Evolutionary conservation across 441 rosid species (phyloP).

Genomic region (Iberis amara): DNA sequence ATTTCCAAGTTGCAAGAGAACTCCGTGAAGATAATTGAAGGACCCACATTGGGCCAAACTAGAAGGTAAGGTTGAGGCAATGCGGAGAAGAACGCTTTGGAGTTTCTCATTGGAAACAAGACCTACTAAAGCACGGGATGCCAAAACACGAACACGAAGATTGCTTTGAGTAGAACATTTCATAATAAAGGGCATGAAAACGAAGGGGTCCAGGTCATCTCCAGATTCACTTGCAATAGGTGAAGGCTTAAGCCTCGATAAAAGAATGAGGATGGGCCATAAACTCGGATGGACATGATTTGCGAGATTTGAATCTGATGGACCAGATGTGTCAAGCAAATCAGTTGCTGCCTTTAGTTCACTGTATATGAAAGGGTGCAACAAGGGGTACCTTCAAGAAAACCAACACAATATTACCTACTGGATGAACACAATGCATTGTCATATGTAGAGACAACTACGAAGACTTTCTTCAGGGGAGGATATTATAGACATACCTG

Average conservation of each 20-base stretch:
- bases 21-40: slow-evolving; percentile 76
- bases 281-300: slow-evolving; percentile 90
- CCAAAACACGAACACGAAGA: slow-evolving; percentile 80
- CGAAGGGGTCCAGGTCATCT: slow-evolving; percentile 85
- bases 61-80: slow-evolving; percentile 68
- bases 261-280: slow-evolving; percentile 88
- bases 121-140: slow-evolving; percentile 90
- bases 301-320: slow-evolving; percentile 53
- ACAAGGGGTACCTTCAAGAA: slow-evolving; percentile 65
- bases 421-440: slow-evolving; percentile 7
- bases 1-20: slow-evolving; percentile 70
- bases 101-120: slow-evolving; percentile 92
- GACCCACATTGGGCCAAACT: slow-evolving; percentile 35
- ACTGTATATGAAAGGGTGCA: slow-evolving; percentile 75
- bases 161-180: slow-evolving; percentile 89
- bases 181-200: slow-evolving; percentile 88
- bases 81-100: slow-evolving; percentile 46
- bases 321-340: slow-evolving; percentile 47
- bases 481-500: slow-evolving; percentile 45
- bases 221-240: slow-evolving; percentile 80
- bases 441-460: slow-evolving; percentile 15
- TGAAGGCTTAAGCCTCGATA: slow-evolving; percentile 96
- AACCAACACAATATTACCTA: slow-evolving; percentile 17
- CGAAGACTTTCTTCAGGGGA: neutral
- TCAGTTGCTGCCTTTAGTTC: slow-evolving; percentile 80